Percentiles rank a stretch among this genome's conserved stretches.
These are phyloP conservation scores for Phoma sp. DNA, from an alignment of 2,329 filamentous ascomycete genomes.

Conservation along the genomic window DNA sequence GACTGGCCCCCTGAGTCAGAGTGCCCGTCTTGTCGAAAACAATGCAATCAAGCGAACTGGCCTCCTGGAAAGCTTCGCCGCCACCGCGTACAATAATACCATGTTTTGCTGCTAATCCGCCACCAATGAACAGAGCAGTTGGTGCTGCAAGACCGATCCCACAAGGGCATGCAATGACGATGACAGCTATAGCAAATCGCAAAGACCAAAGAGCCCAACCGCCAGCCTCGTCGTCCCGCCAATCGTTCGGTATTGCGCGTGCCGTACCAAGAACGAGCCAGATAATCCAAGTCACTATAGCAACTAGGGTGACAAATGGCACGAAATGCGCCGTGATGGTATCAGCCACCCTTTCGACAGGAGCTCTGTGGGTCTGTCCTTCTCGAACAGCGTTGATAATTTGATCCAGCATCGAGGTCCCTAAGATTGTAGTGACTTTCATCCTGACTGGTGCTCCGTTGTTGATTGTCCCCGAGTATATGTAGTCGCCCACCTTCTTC, in stretches of 20 bases:
- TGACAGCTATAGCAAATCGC: constrained; percentile 85
- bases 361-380: constrained; percentile 77
- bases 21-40: constrained; percentile 93
- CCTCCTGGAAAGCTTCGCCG: constrained; percentile 85
- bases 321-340: constrained; percentile 79
- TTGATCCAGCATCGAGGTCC: constrained; percentile 79
- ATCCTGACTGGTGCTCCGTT: constrained; percentile 69
- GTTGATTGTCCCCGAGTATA: constrained; percentile 79
- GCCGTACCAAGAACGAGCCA: constrained; percentile 73
- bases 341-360: constrained; percentile 78
- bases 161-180: constrained; percentile 86
- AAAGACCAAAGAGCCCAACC: constrained; percentile 77
- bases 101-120: constrained; percentile 78
- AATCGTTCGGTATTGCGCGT: constrained; percentile 64
- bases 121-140: constrained; percentile 82
- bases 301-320: constrained; percentile 72
- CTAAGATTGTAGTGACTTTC: constrained; percentile 68
- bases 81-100: constrained; percentile 86
- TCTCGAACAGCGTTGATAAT: constrained; percentile 80
- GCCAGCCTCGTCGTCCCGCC: constrained; percentile 62
- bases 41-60: constrained; percentile 77
- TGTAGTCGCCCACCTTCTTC: constrained; percentile 68
- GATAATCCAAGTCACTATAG: constrained; percentile 73
- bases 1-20: constrained; percentile 75
- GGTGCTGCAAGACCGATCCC: constrained; percentile 85